Evolutionary conservation across 1,284 basidiomycete genomes (phyloP).

Genomic region (Paramarasmius palmivorus): DNA sequence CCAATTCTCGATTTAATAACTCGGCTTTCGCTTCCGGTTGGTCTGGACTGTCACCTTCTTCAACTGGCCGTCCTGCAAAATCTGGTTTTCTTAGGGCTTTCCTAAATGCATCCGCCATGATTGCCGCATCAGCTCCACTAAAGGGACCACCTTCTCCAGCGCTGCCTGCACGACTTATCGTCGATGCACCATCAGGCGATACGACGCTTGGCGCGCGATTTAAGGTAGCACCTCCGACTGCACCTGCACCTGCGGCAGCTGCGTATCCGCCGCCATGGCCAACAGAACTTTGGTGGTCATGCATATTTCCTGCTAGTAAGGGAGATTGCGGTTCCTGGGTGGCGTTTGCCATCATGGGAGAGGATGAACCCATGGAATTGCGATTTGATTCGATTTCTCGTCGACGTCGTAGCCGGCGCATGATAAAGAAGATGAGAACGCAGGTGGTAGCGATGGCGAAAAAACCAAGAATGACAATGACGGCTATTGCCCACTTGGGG

Average conservation of each 20-base stretch:
- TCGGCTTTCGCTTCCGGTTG: conserved; percentile 40
- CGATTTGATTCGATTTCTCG: conserved; percentile 54
- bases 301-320: conserved; percentile 39
- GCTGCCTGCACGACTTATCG: conserved; percentile 60
- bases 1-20: conserved; percentile 67
- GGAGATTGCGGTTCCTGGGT: conserved; percentile 52
- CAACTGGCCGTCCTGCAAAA: conserved; percentile 64
- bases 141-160: conserved; percentile 64
- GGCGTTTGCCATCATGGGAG: conserved; percentile 76
- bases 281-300: conserved; percentile 28
- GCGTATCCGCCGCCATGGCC: conserved; percentile 21
- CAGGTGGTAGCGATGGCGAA: conserved; percentile 72
- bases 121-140: conserved; percentile 79
- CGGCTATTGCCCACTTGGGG: conserved; percentile 87
- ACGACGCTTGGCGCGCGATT: conserved; percentile 46
- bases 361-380: conserved; percentile 73
- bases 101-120: conserved; percentile 87
- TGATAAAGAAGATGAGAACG: conserved; percentile 67
- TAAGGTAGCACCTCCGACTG: conserved; percentile 12
- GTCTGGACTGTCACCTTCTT: conserved; percentile 66
- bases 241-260: conserved; percentile 16
- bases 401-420: conserved; percentile 62
- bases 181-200: conserved; percentile 66
- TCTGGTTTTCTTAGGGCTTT: conserved; percentile 83
- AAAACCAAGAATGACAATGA: conserved; percentile 80